Base-by-base conservation (phyloP, 176 grass and related monocot genomes). In the Ensete ventricosum region DNA sequence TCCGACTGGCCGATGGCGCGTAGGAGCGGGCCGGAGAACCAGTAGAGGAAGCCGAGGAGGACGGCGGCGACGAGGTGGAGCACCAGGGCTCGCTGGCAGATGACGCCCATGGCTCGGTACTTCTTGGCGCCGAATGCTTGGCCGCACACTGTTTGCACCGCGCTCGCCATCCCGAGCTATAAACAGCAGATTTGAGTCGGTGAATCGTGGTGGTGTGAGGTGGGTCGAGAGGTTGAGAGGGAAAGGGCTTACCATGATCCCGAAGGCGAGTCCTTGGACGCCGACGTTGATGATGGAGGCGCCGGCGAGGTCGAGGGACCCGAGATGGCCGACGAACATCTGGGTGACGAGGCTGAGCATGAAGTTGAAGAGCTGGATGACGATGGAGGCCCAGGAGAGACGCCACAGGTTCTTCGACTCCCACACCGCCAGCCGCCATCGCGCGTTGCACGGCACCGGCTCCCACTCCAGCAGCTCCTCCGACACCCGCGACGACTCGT, bases 281-380 rank as follows among this genome's bases (percentile, higher is more conserved):
- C 89, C 89, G 9, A 96, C 88, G 77, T 92, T 96, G 81, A 87
- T 84, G 72, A 96, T 88, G 67, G 92, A 92, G 48, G 89, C 89
- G 1, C 92, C 92, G 8, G 92, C 88, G 48, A 92, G 92, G 25
- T 82, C 70, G 17, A 96, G 84, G 34, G 83, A 75, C 8, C 87
- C 89, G 6, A 96, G 82, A 71, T 96, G 92, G 80, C 92, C 92
- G 0, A 86, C 84, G 69, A 96, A 96, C 92, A 96, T 92, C 82
- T 92, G 92, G 0, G 86, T 87, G 51, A 96, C 57, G 16, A 96
- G 89, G 79, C 92, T 89, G 66, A 89, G 84, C 22, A 54, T 91
- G 84, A 96, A 96, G 83, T 85, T 96, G 49, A 79, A 74, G 52
- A 96, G 77, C 60, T 84, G 85, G 69, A 91, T 73, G 76, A 89